These are phyloP conservation scores for Coemansia sp. DNA, from an alignment of 192 early-diverging fungal genomes.

Conservation along the genomic window DNA sequence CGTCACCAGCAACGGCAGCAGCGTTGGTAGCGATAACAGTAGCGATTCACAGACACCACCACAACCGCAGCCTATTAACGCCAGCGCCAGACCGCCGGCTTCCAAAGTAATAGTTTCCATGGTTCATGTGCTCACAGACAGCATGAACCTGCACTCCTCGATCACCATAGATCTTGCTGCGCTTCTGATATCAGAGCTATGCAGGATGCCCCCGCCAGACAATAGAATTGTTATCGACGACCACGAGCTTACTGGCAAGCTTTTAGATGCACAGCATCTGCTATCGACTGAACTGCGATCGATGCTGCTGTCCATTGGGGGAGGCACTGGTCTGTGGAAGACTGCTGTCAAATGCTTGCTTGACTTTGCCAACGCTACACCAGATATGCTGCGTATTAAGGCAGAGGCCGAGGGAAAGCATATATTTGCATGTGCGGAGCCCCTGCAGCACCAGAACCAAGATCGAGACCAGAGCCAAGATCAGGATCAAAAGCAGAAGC, in stretches of 20 bases:
- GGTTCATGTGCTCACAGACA: conserved; percentile 40
- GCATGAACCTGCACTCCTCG: conserved; percentile 32
- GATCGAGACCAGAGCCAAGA: too few species aligned
- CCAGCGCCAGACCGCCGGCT: conserved; percentile 24
- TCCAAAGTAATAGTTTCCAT: conserved; percentile 27
- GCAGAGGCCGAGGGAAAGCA: conserved; percentile 35
- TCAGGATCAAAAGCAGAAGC: too few species aligned
- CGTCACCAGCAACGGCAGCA: not conserved
- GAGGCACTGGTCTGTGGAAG: conserved; percentile 32
- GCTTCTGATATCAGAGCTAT: conserved; percentile 30
- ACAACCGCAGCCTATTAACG: conserved; percentile 8
- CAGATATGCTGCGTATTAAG: conserved; percentile 34
- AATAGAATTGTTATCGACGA: conserved; percentile 25
- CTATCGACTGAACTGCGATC: conserved; percentile 44
- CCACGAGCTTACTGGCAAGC: conserved; percentile 10
- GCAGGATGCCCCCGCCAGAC: conserved; percentile 8
- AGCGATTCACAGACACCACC: not conserved
- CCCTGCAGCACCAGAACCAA: not conserved
- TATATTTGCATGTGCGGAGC: conserved; percentile 14
- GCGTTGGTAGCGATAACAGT: not conserved
- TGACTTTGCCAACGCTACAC: conserved; percentile 41
- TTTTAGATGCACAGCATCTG: conserved; percentile 19
- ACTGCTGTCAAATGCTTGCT: conserved; percentile 34
- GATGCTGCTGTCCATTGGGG: conserved; percentile 16
- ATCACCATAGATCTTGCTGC: conserved; percentile 36